Evolutionary conservation across 2,329 filamentous ascomycete species (phyloP), one percentile per base, ranked within the genome.

Genomic region (Cladophialophora chaetospira): DNA sequence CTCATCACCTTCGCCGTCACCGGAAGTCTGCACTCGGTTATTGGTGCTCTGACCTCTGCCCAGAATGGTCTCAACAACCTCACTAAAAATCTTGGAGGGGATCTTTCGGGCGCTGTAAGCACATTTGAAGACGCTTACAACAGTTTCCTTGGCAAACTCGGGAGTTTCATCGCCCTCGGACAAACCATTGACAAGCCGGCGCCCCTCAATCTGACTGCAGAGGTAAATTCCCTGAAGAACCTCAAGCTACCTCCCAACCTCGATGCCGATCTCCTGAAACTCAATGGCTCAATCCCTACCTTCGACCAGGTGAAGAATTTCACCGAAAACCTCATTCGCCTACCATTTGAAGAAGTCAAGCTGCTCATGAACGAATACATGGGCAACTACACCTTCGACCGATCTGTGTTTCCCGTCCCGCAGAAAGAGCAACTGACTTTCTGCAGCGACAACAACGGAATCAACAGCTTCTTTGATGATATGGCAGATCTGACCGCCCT

Each of bases 231-330:
- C 46, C 81, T 97, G 35, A 83, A 88, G 63, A 74, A 82, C 57
- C 82, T 97, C 62, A 74, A 88, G 42, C 79, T 97, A 51, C 82
- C 88, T 3, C 79, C 81, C 4, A 81, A 82, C 13, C 83, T 96
- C 65, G 82, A 90, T 66, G 75, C 83, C 49, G 85, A 86, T 35
- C 78, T 97, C 9, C 75, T 84, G 55, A 80, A 86, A 60, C 79
- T 97, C 64, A 93, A 96, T 70, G 75, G 79, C 25, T 86, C 88
- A 2, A 86, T 97, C 10, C 94, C 93, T 0, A 88, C 82, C 2
- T 97, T 97, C 69, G 82, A 85, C 21, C 77, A 96, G 59, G 89
- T 96, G 50, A 84, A 93, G 68, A 92, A 96, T 62, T 79, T 91
- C 67, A 93, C 91, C 15, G 82, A 89, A 64, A 80, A 81, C 53